Conservation (phyloP, 306 rosid species). For the Malus asiatica region DNA sequence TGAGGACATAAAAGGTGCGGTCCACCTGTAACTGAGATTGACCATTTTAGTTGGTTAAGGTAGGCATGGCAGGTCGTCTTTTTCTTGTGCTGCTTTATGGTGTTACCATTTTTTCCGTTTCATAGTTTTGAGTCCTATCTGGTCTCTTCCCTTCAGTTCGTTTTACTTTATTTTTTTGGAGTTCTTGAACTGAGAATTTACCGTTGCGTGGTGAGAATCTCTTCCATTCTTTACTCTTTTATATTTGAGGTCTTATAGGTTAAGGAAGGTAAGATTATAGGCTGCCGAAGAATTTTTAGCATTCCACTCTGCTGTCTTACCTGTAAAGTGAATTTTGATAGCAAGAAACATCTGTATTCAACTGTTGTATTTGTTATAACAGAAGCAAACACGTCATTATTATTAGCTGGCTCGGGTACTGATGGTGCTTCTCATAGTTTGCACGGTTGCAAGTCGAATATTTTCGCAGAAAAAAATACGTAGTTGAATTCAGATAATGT, state of each 20-base stretch:
- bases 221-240: constrained; percentile 52
- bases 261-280: constrained; percentile 64
- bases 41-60: constrained; percentile 60
- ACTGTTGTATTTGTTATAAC: constrained; percentile 51
- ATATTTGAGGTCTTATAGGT: constrained; percentile 48
- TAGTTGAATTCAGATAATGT: neutral
- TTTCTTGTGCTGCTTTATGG: constrained; percentile 44
- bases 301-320: constrained; percentile 39
- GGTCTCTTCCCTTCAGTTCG: neutral
- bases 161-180: constrained; percentile 15
- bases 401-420: constrained; percentile 21
- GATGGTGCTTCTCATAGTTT: constrained; percentile 15
- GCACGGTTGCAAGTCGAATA: neutral
- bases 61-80: constrained; percentile 56
- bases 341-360: constrained; percentile 61
- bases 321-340: constrained; percentile 97
- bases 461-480: neutral
- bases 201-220: constrained; percentile 62
- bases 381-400: constrained; percentile 26
- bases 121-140: constrained; percentile 38
- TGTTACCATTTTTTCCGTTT: constrained; percentile 37
- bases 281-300: constrained; percentile 57
- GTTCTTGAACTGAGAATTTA: constrained; percentile 42
- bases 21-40: constrained; percentile 75
- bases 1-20: constrained; percentile 69